Conservation (phyloP, 768 basidiomycete genomes). For the Lentinus brumalis region DNA sequence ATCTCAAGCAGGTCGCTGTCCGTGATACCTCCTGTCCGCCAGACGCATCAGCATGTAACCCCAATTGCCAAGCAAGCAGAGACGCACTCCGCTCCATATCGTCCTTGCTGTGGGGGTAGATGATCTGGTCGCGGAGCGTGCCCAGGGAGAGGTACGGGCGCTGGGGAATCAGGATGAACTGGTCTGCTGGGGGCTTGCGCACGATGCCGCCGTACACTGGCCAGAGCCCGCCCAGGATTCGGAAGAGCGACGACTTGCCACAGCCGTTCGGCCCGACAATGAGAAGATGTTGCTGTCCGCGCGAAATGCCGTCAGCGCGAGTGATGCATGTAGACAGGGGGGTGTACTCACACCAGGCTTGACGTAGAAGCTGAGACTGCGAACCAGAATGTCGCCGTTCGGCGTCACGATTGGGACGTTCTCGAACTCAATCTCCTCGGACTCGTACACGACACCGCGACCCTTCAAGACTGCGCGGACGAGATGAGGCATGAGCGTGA, state of each 20-base stretch:
- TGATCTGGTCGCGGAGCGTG: slow-evolving; percentile 93
- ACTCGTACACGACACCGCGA: slow-evolving; percentile 77
- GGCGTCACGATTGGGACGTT: slow-evolving; percentile 95
- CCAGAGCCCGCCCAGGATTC: slow-evolving; percentile 97
- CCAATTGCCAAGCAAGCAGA: background rate
- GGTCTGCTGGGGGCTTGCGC: slow-evolving; percentile 81
- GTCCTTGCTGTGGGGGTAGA: slow-evolving; percentile 84
- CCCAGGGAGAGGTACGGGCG: slow-evolving; percentile 93
- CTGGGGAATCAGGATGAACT: slow-evolving; percentile 96
- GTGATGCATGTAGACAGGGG: background rate
- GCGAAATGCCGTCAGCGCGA: background rate
- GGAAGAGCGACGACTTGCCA: slow-evolving; percentile 90
- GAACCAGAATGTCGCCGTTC: slow-evolving; percentile 90
- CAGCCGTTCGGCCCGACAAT: slow-evolving; percentile 50
- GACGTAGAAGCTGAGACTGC: slow-evolving; percentile 83
- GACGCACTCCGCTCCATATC: slow-evolving; percentile 78
- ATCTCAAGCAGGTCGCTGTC: slow-evolving; percentile 76
- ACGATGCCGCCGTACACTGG: slow-evolving; percentile 85
- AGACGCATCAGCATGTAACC: background rate
- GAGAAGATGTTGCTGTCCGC: slow-evolving; percentile 1
- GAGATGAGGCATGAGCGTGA: background rate
- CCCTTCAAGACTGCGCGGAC: slow-evolving; percentile 65
- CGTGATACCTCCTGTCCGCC: slow-evolving; percentile 57
- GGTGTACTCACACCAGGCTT: slow-evolving; percentile 70
- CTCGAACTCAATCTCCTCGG: slow-evolving; percentile 90